phyloP scores from a whole-genome alignment of 306 rosid genomes.

The Chamaecrista fasciculata region DNA sequence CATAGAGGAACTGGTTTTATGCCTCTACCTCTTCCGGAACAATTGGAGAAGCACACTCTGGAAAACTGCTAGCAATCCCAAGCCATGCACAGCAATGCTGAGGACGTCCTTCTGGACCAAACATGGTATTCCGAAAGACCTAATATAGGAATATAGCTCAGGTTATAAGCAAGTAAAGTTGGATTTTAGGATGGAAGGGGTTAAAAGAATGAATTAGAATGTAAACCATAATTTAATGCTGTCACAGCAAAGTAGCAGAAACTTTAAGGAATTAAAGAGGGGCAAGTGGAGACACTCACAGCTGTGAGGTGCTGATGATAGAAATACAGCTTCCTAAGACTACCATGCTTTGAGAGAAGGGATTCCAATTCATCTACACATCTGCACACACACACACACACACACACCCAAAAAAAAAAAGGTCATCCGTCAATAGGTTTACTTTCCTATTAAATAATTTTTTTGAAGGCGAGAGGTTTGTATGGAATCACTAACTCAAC shows the following conservation, averaged over 20 bases:
- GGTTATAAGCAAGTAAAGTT: not conserved
- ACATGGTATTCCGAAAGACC: constrained; percentile 99
- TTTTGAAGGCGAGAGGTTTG: not conserved
- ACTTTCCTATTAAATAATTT: not conserved
- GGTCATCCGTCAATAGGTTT: too few species aligned
- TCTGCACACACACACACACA: too few species aligned
- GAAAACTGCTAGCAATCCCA: constrained; percentile 97
- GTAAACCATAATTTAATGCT: constrained; percentile 18
- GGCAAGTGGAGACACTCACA: constrained; percentile 45
- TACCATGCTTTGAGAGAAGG: constrained; percentile 87
- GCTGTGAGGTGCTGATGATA: constrained; percentile 95
- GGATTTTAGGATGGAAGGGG: constrained; percentile 33
- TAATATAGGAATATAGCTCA: constrained; percentile 34
- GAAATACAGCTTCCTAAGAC: constrained; percentile 88
- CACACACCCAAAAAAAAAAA: too few species aligned
- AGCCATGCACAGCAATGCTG: constrained; percentile 99
- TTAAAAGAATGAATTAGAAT: constrained; percentile 24
- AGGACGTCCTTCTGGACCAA: constrained; percentile 99
- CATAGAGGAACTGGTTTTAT: constrained; percentile 27
- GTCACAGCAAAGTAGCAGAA: constrained; percentile 9
- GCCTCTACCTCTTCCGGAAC: constrained; percentile 89
- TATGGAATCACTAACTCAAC: constrained; percentile 2
- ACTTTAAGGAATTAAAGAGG: constrained; percentile 4
- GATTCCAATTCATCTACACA: constrained; percentile 94
- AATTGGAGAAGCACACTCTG: constrained; percentile 88